Base-by-base conservation (phyloP, 768 basidiomycete species). In the Nidularia pulvinata region DNA sequence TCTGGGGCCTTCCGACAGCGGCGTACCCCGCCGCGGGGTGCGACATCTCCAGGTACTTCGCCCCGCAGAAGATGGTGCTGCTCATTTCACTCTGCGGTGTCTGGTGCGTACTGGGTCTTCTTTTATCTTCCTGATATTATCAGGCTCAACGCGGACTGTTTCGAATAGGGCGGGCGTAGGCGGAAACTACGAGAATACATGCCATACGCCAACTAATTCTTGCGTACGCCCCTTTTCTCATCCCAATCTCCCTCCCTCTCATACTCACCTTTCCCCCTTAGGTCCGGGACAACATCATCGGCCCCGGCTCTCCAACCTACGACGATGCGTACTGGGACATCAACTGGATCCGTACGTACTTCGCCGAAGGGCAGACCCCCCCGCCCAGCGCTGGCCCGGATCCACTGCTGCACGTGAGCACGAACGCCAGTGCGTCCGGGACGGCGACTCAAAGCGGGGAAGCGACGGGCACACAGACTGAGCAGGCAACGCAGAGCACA, bases 251-350 rank as follows among this genome's bases (percentile, higher is more conserved):
- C n/a, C n/a, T n/a, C n/a, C n/a, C n/a, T n/a, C n/a, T n/a, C n/a
- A n/a, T n/a, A n/a, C n/a, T n/a, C n/a, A n/a, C n/a, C n/a, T n/a
- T n/a, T n/a, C n/a, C 6, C 34, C 1, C 48, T 7, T 19, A 80
- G 71, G 82, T 81, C 59, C 71, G 73, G 22, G 80, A 81, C 61
- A 80, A 78, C 55, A 79, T 83, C 13, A 68, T 78, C 46, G 77
- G 78, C 33, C 63, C 75, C 4, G 76, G 75, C 37, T 9, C 9
- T 7, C 64, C 60, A 42, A 68, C 68, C 50, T 80, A 71, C 59
- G 65, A 75, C 58, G 59, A 72, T 32, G 79, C 80, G 3, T 86
- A 81, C 67, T 91, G 88, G 59, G 86, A 89, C 65, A 75, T 91
- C 60, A 74, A 76, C 50, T 85, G 84, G 57, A 68, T 91, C 35